phyloP scores from a whole-genome alignment of 306 rosid species.

The Vigna angularis region DNA sequence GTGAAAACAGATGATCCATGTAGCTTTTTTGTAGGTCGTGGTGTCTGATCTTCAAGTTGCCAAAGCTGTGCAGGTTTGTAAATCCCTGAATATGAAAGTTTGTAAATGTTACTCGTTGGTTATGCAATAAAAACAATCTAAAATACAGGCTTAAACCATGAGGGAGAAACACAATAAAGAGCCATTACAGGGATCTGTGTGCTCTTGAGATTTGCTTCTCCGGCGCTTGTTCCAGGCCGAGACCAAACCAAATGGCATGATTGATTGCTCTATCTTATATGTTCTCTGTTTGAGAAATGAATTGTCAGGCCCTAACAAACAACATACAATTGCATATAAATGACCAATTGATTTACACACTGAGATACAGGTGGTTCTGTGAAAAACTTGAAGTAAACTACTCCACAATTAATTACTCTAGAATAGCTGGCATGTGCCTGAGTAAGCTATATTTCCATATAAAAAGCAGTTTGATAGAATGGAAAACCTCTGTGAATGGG shows the following conservation, averaged over 20 bases:
- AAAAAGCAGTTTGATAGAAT: conserved; percentile 47
- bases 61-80: conserved; percentile 80
- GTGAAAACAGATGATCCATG: conserved; percentile 85
- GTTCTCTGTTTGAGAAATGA: conserved; percentile 36
- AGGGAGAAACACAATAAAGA: conserved; percentile 6
- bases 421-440: conserved; percentile 33
- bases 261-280: conserved; percentile 42
- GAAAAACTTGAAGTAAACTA: conserved; percentile 26
- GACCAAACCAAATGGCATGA: conserved; percentile 88
- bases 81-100: conserved; percentile 63
- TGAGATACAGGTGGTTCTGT: not conserved
- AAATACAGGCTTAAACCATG: not conserved
- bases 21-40: conserved; percentile 63
- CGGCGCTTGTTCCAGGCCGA: conserved; percentile 98
- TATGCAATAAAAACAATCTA: conserved; percentile 12
- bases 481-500: conserved; percentile 44
- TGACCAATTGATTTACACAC: conserved; percentile 40
- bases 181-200: conserved; percentile 74
- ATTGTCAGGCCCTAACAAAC: conserved; percentile 42
- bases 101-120: conserved; percentile 14
- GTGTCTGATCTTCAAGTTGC: conserved; percentile 79
- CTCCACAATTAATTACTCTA: conserved; percentile 29
- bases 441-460: conserved; percentile 42
- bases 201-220: conserved; percentile 81
- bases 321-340: conserved; percentile 46